phyloP scores from a whole-genome alignment of 2,329 filamentous ascomycete species.

The Beauveria sp. region DNA sequence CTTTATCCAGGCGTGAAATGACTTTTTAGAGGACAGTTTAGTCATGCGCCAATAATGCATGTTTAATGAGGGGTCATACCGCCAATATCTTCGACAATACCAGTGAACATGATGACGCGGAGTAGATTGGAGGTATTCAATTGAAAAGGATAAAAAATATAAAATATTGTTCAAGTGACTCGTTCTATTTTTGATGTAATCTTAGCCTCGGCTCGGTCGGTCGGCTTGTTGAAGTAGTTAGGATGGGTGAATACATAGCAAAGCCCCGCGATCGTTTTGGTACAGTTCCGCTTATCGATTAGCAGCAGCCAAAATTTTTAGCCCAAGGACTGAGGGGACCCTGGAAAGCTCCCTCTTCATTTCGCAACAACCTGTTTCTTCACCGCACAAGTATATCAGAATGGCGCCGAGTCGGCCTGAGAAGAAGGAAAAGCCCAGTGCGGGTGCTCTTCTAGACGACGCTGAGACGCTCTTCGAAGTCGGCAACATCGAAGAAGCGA shows the following conservation, averaged over 20 bases:
- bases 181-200: not conserved
- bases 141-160: not conserved
- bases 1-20: slow-evolving; percentile 70
- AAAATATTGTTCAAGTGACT: not conserved
- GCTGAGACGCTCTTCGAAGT: slow-evolving; percentile 35
- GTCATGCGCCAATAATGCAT: slow-evolving; percentile 21
- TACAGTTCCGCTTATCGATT: slow-evolving; percentile 10
- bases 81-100: slow-evolving; percentile 86
- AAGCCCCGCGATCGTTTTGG: not conserved
- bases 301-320: slow-evolving; percentile 8
- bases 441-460: slow-evolving; percentile 27
- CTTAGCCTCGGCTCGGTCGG: not conserved
- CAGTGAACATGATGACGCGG: slow-evolving; percentile 75
- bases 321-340: slow-evolving; percentile 8
- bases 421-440: slow-evolving; percentile 27
- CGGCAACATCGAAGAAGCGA: slow-evolving; percentile 34
- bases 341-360: not conserved
- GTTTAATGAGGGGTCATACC: slow-evolving; percentile 48
- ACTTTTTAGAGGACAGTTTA: slow-evolving; percentile 42
- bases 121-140: not conserved
- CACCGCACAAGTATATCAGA: not conserved
- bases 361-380: not conserved
- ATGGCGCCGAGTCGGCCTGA: slow-evolving; percentile 36
- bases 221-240: not conserved
- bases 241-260: not conserved